Evolutionary conservation across 2,329 filamentous ascomycete genomes (phyloP).

Genomic region (Fusarium sambucinum): DNA sequence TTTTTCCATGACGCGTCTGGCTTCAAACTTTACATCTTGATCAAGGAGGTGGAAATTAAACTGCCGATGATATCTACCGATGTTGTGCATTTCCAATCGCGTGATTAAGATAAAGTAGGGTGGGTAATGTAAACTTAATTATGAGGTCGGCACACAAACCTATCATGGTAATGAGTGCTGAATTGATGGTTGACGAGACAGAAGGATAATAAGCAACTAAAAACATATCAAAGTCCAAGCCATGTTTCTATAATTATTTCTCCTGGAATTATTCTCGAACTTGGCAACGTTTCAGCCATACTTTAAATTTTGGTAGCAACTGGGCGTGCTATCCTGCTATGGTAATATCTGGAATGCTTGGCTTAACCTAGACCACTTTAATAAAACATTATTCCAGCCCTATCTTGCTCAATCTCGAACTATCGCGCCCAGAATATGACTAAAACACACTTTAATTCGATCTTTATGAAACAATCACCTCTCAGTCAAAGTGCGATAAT

Average conservation of each 20-base stretch:
- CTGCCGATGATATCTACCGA: not conserved
- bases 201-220: not conserved
- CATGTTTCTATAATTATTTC: too few species aligned
- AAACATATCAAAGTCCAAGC: too few species aligned
- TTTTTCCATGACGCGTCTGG: constrained; percentile 15
- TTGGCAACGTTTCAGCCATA: not conserved
- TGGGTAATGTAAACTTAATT: not conserved
- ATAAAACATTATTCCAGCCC: not conserved
- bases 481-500: constrained; percentile 40
- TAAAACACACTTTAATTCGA: not conserved
- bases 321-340: not conserved
- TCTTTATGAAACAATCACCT: constrained; percentile 36
- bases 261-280: not conserved
- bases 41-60: constrained; percentile 15
- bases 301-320: not conserved
- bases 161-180: not conserved
- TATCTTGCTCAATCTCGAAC: not conserved
- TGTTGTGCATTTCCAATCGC: not conserved
- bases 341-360: not conserved
- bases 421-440: not conserved
- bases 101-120: not conserved
- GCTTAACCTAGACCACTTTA: constrained; percentile 22
- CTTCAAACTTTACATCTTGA: constrained; percentile 2
- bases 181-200: not conserved
- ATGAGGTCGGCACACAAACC: not conserved